phyloP scores from a whole-genome alignment of 345 rosid genomes.

The Erucastrum elatum region DNA sequence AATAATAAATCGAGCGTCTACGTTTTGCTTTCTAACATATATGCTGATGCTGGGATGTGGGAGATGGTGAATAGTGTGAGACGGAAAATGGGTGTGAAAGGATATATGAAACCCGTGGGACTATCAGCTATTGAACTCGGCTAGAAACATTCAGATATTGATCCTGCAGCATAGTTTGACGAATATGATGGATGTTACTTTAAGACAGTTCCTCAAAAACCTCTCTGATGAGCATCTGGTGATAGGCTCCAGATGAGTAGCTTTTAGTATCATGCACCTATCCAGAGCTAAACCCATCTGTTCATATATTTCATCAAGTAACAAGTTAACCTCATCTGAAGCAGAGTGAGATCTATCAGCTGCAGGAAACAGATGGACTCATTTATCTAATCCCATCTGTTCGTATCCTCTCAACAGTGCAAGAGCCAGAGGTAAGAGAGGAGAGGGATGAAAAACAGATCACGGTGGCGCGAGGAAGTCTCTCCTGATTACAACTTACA shows the following conservation, averaged over 20 bases:
- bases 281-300: slow-evolving; percentile 49
- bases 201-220: too few species aligned
- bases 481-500: slow-evolving; percentile 70
- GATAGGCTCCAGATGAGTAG: slow-evolving; percentile 5
- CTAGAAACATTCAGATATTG: slow-evolving; percentile 23
- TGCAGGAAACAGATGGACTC: slow-evolving; percentile 60
- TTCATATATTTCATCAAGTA: slow-evolving; percentile 54
- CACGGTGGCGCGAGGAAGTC: too few species aligned
- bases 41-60: slow-evolving; percentile 47
- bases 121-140: slow-evolving; percentile 29
- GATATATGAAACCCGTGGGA: slow-evolving; percentile 33
- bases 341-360: slow-evolving; percentile 56
- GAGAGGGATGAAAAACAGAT: too few species aligned
- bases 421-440: too few species aligned
- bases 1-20: slow-evolving; percentile 36
- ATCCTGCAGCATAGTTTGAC: not conserved
- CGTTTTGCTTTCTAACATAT: slow-evolving; percentile 43
- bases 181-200: not conserved
- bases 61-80: slow-evolving; percentile 39
- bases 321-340: slow-evolving; percentile 48
- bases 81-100: slow-evolving; percentile 30
- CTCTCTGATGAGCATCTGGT: not conserved
- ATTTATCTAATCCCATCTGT: slow-evolving; percentile 31
- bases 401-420: too few species aligned
- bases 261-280: slow-evolving; percentile 16